Conservation (phyloP, 257 asterid species). For the Plantago elongata region DNA sequence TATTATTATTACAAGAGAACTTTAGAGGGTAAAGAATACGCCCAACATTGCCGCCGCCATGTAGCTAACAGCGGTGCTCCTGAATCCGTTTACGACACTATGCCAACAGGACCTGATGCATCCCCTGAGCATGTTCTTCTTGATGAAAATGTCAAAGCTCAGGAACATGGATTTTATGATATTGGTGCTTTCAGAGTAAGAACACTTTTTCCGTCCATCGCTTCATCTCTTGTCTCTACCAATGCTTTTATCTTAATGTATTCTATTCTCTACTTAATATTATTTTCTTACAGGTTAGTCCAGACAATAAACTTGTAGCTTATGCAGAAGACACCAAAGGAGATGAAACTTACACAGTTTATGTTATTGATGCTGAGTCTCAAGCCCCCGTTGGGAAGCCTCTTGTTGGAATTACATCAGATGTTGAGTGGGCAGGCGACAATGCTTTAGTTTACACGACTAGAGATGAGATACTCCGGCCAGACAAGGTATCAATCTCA, state of each 20-base stretch:
- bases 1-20: slow-evolving; percentile 80
- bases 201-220: not conserved
- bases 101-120: slow-evolving; percentile 81
- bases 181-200: slow-evolving; percentile 74
- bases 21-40: slow-evolving; percentile 85
- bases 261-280: not conserved
- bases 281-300: slow-evolving; percentile 60
- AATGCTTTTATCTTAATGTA: not conserved
- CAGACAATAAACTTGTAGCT: slow-evolving; percentile 72
- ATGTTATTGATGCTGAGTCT: slow-evolving; percentile 80
- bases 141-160: slow-evolving; percentile 86
- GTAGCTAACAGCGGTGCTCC: slow-evolving; percentile 39
- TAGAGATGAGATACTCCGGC: slow-evolving; percentile 85
- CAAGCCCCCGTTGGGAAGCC: slow-evolving; percentile 61
- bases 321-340: slow-evolving; percentile 94
- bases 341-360: slow-evolving; percentile 75
- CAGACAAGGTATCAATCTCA: slow-evolving; percentile 65
- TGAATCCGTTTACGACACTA: slow-evolving; percentile 66
- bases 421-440: slow-evolving; percentile 85
- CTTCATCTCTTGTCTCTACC: not conserved
- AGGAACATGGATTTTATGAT: slow-evolving; percentile 51
- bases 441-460: slow-evolving; percentile 75
- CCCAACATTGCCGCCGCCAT: slow-evolving; percentile 66
- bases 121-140: slow-evolving; percentile 78
- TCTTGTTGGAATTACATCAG: slow-evolving; percentile 57